phyloP scores from a whole-genome alignment of 108 stramenopile species.

The Nitzschia sp. region DNA sequence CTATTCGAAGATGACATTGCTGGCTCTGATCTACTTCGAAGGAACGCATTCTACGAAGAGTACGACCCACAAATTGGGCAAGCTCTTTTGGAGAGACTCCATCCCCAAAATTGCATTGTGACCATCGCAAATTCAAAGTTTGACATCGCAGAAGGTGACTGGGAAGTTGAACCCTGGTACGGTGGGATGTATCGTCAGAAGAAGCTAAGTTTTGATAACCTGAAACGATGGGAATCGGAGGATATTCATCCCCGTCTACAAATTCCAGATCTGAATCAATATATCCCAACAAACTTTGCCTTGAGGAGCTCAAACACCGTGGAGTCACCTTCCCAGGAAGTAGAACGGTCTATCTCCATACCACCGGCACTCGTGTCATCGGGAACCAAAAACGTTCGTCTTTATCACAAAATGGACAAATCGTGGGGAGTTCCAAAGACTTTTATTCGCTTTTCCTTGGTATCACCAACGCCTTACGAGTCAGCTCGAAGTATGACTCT shows the following conservation, averaged over 20 bases:
- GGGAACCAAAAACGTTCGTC: conserved; percentile 53
- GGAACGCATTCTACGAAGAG: conserved; percentile 43
- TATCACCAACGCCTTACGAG: conserved; percentile 69
- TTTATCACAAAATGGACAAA: conserved; percentile 87
- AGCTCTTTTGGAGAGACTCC: conserved; percentile 73
- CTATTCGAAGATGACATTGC: conserved; percentile 59
- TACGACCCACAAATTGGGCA: conserved; percentile 59
- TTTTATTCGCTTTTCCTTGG: conserved; percentile 56
- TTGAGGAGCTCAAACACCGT: conserved; percentile 64
- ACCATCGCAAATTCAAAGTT: conserved; percentile 61
- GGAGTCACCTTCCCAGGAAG: conserved; percentile 11
- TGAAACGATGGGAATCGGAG: conserved; percentile 58
- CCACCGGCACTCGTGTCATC: conserved; percentile 52
- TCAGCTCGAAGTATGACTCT: conserved; percentile 83
- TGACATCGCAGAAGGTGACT: conserved; percentile 46
- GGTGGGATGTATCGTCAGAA: conserved; percentile 76
- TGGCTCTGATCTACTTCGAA: conserved; percentile 53
- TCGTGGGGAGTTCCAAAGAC: conserved; percentile 80
- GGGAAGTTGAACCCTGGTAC: conserved; percentile 86
- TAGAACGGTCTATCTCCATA: conserved; percentile 1
- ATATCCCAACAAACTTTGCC: conserved; percentile 80
- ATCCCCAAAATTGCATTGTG: conserved; percentile 73
- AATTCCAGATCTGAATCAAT: conserved; percentile 75
- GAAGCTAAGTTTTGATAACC: conserved; percentile 45
- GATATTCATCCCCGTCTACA: conserved; percentile 55